A percentile compares a stretch with the other conserved stretches of the same genome.
Conservation (phyloP, 176 grass and related monocot genomes). For the Oropetium thomaeum region DNA sequence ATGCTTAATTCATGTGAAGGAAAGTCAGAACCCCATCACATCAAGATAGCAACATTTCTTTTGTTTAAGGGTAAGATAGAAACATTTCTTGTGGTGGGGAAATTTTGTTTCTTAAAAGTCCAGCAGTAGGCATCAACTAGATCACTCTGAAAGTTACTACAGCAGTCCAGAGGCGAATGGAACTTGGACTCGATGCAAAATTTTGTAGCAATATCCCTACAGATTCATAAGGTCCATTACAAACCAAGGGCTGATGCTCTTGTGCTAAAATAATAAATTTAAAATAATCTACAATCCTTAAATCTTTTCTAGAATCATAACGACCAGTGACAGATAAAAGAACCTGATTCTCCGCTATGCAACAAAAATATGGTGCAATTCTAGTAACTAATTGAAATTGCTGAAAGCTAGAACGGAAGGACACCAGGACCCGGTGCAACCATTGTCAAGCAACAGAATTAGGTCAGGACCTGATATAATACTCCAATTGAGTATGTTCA, state of each 20-base stretch:
- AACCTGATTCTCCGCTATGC: neutral
- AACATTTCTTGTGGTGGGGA: conserved; percentile 28
- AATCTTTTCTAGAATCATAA: neutral
- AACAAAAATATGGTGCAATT: neutral
- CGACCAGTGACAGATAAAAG: neutral
- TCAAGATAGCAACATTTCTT: conserved; percentile 11
- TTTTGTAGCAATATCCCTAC: neutral
- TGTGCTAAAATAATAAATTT: neutral
- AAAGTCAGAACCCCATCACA: conserved; percentile 22
- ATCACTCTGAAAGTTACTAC: neutral
- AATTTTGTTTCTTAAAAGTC: conserved; percentile 27
- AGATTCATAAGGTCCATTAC: neutral
- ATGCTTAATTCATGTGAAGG: neutral
- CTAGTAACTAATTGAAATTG: neutral
- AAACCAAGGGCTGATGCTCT: neutral
- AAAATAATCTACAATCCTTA: neutral
- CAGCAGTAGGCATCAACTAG: conserved; percentile 16
- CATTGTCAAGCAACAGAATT: conserved; percentile 9
- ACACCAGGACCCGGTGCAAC: neutral
- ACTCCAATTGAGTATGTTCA: conserved; percentile 9
- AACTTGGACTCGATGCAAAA: neutral
- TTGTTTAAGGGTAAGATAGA: conserved; percentile 12
- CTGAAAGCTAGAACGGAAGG: neutral
- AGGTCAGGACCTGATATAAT: conserved; percentile 11
- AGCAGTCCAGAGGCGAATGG: neutral